Evolutionary conservation across 2,329 filamentous ascomycete species (phyloP), one percentile per base, ranked within the genome.

Genomic region (Apiospora malaysiana): DNA sequence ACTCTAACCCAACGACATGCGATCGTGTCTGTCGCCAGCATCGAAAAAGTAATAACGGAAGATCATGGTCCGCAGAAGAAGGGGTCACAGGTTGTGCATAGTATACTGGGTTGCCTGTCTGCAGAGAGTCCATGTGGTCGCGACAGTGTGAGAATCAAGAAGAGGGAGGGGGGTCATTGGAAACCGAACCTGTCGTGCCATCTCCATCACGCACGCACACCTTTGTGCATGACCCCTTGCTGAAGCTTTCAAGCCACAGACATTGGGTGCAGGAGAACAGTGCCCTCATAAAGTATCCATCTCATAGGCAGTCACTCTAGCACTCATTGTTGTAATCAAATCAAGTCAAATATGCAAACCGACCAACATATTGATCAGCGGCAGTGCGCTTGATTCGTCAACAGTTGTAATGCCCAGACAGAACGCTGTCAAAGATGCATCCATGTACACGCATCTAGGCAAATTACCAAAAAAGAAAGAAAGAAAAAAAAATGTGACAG

Each of bases 1-100:
- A 63, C 56, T 63, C 18, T 63, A 63, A 63, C 27, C 37, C 56
- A 18, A 63, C 56, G 56, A 63, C 56, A 40, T 14, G 18, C 56
- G 56, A 63, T 63, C 32, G 12, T 4, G 56, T 8, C 18, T n/a
- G 27, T 1, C 56, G 8, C 27, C 6, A 21, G 27, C 2, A 59
- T 0, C 27, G 40, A 9, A 18, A 37, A 37, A 37, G 16, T 37
- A 37, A 27, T 7, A 21, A 59, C 56, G 56, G 56, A n/a, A n/a
- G 32, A 10, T 9, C 18, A 23, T 12, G 21, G 56, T 63, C 56
- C 32, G 56, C 16, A 21, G 27, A 18, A 12, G 9, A 4, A 10
- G 49, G 49, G 16, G 6, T 14, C 25, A 42, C 12, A 9, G 10
- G 12, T 6, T 10, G 40, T 14, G 40, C 25, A 3, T 32, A 32